A percentile compares a stretch with the other conserved stretches of the same genome.
phyloP scores from a whole-genome alignment of 306 rosid species.

The Inga laurina region DNA sequence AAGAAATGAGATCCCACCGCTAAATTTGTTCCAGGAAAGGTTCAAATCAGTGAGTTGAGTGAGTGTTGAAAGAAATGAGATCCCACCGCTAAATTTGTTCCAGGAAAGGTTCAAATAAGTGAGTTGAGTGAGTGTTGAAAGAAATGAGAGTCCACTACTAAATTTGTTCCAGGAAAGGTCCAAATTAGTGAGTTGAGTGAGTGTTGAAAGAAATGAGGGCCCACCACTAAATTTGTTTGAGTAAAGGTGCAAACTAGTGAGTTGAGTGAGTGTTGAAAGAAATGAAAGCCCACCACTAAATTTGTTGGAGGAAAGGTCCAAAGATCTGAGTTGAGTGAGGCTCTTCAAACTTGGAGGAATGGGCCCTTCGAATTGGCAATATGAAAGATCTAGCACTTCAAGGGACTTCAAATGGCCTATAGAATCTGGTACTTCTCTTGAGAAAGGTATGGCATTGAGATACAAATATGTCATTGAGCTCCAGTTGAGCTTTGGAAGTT shows the following conservation, averaged over 20 bases:
- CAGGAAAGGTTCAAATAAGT: neutral
- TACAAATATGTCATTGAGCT: neutral
- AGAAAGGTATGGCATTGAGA: no score
- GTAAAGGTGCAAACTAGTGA: no score
- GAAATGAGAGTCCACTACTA: conserved; percentile 20
- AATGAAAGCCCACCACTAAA: no score
- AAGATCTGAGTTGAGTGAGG: neutral
- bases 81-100: neutral
- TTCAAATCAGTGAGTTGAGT: neutral
- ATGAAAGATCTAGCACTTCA: accelerated
- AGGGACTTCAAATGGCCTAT: neutral
- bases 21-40: neutral
- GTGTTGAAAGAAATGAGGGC: no score
- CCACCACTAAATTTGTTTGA: no score
- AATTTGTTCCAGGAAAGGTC: neutral
- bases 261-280: no score
- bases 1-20: no score
- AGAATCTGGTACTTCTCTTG: neutral
- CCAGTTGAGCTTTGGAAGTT: neutral
- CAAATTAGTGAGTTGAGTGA: neutral
- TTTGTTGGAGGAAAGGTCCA: no score
- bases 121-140: neutral
- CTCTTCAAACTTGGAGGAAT: neutral
- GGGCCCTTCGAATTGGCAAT: neutral
- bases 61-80: neutral